Conservation (phyloP, 1,284 basidiomycete genomes). For the Entoloma clypeatum region DNA sequence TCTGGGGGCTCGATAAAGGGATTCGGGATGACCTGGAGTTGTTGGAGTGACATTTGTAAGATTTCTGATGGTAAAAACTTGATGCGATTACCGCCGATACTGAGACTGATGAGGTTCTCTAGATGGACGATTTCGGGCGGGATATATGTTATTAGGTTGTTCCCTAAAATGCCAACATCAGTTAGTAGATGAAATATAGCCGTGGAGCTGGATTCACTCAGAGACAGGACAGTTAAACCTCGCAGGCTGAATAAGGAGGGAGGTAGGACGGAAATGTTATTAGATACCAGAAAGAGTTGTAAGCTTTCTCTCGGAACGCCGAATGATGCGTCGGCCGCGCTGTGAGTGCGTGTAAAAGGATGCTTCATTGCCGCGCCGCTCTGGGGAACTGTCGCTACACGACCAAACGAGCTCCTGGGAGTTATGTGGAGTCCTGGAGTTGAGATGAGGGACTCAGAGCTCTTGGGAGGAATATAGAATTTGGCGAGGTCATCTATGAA, state of each 20-base stretch:
- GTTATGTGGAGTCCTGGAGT: conserved; percentile 15
- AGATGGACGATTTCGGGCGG: conserved; percentile 63
- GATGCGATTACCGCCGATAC: conserved; percentile 59
- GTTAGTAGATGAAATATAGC: conserved; percentile 4
- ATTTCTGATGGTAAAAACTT: conserved; percentile 65
- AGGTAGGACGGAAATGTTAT: conserved; percentile 47
- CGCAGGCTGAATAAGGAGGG: conserved; percentile 47
- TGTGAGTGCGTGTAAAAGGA: conserved; percentile 19
- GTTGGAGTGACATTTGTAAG: conserved; percentile 45
- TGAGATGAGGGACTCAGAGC: conserved; percentile 17
- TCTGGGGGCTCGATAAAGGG: conserved; percentile 45
- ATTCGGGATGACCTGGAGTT: conserved; percentile 51
- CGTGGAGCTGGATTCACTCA: conserved; percentile 52
- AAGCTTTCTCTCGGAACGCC: conserved; percentile 37
- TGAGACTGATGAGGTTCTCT: conserved; percentile 53
- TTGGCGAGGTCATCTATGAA: conserved; percentile 38
- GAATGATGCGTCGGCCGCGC: conserved; percentile 17
- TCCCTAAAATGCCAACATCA: conserved; percentile 33
- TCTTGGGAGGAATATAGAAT: conserved; percentile 34
- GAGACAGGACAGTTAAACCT: conserved; percentile 49
- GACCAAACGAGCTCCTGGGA: conserved; percentile 17
- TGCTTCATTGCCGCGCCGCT: conserved; percentile 6
- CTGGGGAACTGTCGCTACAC: conserved; percentile 22
- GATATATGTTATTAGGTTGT: conserved; percentile 53
- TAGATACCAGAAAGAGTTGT: conserved; percentile 44